phyloP scores from a whole-genome alignment of 768 basidiomycete species.

The Xerocomellus amylosporus region DNA sequence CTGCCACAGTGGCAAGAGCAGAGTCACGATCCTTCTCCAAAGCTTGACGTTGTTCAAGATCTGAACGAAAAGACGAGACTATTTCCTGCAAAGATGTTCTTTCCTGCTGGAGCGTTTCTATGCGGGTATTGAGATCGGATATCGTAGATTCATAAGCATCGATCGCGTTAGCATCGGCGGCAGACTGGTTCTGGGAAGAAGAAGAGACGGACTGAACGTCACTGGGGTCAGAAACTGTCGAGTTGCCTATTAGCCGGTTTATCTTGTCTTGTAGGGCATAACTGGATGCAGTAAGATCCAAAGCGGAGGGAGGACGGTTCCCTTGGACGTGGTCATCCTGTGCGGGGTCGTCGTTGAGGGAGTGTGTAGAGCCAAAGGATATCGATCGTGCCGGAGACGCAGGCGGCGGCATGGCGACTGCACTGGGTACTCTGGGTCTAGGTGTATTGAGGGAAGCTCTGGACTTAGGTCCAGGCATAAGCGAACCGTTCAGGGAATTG shows the following conservation, averaged over 20 bases:
- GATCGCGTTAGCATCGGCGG: slow-evolving; percentile 23
- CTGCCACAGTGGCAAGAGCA: slow-evolving; percentile 37
- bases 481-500: slow-evolving; percentile 11
- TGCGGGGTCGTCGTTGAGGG: slow-evolving; percentile 33
- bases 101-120: slow-evolving; percentile 69
- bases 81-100: slow-evolving; percentile 54
- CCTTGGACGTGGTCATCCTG: slow-evolving; percentile 11
- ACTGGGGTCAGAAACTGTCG: slow-evolving; percentile 14
- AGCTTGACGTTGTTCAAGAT: slow-evolving; percentile 24
- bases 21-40: slow-evolving; percentile 47
- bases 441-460: slow-evolving; percentile 47
- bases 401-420: slow-evolving; percentile 81
- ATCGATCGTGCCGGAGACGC: slow-evolving; percentile 50
- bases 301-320: slow-evolving; percentile 22
- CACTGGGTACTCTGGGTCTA: slow-evolving; percentile 64
- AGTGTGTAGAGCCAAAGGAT: slow-evolving; percentile 37
- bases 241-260: slow-evolving; percentile 39
- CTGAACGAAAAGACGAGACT: slow-evolving; percentile 22
- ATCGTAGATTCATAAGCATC: slow-evolving; percentile 16
- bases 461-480: slow-evolving; percentile 26
- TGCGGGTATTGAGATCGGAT: slow-evolving; percentile 31
- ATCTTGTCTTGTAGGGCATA: slow-evolving; percentile 50
- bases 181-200: slow-evolving; percentile 40
- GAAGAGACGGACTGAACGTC: slow-evolving; percentile 17
- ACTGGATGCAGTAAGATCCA: slow-evolving; percentile 39